Conservation (phyloP, 257 asterid genomes). For the Agastache rugosa region DNA sequence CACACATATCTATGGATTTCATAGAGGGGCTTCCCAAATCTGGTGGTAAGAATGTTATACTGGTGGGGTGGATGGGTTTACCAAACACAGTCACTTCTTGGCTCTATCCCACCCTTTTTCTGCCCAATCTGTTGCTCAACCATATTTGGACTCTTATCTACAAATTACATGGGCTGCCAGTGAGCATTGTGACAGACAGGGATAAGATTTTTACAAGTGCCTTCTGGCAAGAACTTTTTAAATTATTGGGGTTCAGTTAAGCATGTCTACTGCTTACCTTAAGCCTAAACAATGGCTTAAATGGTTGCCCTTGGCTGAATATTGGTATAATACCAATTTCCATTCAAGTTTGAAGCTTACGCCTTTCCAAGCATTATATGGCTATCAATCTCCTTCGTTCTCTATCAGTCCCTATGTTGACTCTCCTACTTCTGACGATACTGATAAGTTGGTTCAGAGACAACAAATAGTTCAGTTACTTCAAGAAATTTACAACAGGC, state of each 20-base stretch:
- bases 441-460: not conserved
- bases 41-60: too few species aligned
- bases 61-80: too few species aligned
- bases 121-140: too few species aligned
- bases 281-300: not conserved
- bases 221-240: not conserved
- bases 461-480: not conserved
- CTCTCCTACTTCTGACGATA: not conserved
- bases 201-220: not conserved
- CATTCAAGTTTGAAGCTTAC: too few species aligned
- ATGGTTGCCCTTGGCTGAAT: not conserved
- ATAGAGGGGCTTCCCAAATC: too few species aligned
- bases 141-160: too few species aligned
- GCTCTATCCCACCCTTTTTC: too few species aligned
- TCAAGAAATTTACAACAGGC: not conserved
- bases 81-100: too few species aligned
- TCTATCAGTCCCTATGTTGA: not conserved
- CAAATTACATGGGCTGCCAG: not conserved
- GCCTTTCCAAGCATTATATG: too few species aligned
- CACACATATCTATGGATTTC: too few species aligned
- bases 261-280: not conserved
- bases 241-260: not conserved
- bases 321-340: too few species aligned
- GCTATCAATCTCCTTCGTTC: not conserved
- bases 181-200: not conserved